Conservation (phyloP, 2,329 filamentous ascomycete species). For the Laburnicola sp. region DNA sequence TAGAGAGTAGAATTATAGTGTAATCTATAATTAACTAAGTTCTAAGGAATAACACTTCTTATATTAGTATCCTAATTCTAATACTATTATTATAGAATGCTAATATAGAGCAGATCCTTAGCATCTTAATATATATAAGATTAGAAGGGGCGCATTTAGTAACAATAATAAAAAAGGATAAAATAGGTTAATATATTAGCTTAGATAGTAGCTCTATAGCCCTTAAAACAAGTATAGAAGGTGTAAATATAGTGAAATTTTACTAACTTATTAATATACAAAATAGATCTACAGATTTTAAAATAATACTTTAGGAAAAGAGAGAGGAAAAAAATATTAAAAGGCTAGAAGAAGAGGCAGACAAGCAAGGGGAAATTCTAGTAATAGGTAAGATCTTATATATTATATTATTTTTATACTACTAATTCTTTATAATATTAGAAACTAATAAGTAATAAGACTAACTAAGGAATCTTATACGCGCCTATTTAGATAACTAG, state of each 20-base stretch:
- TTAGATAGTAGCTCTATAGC: not conserved
- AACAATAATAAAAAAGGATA: conserved; percentile 11
- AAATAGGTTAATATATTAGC: conserved; percentile 6
- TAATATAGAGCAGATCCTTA: conserved; percentile 15
- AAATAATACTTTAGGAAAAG: conserved; percentile 11
- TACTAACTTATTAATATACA: conserved; percentile 12
- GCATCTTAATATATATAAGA: conserved; percentile 14
- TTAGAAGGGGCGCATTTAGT: conserved; percentile 12
- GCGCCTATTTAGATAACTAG: conserved; percentile 12
- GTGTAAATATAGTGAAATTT: conserved; percentile 3
- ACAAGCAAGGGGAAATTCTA: conserved; percentile 11
- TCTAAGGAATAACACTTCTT: conserved; percentile 11
- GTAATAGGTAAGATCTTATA: conserved; percentile 11
- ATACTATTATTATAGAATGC: conserved; percentile 8
- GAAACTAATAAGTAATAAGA: conserved; percentile 10
- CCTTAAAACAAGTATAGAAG: conserved; percentile 6
- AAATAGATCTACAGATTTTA: conserved; percentile 10
- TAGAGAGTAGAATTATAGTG: conserved; percentile 10
- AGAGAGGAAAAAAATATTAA: conserved; percentile 13
- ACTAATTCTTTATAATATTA: conserved; percentile 13
- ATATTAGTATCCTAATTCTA: conserved; percentile 11
- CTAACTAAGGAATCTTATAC: conserved; percentile 10
- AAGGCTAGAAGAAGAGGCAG: conserved; percentile 8
- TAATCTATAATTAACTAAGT: conserved; percentile 13
- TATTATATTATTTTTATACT: conserved; percentile 6